Evolutionary conservation across 495 filamentous ascomycete species (phyloP).

Genomic region (Diplogelasinospora grovesii): DNA sequence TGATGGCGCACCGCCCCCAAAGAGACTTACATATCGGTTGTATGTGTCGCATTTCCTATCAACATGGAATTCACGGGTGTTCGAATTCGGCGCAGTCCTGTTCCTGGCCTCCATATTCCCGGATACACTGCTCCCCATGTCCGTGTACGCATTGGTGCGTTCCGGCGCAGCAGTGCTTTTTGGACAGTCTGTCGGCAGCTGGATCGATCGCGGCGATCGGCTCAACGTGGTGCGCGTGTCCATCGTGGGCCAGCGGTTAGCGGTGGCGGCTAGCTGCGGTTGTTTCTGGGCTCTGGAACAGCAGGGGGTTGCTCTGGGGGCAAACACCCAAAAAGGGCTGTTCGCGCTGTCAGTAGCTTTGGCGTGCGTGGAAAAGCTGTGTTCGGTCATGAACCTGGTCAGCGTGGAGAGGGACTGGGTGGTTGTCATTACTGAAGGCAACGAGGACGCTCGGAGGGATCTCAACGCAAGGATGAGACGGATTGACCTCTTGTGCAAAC

Average conservation of each 20-base stretch:
- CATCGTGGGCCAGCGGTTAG: constrained; percentile 24
- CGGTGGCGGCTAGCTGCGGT: constrained; percentile 19
- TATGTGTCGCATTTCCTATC: constrained; percentile 54
- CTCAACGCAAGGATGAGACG: constrained; percentile 62
- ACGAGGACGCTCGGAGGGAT: constrained; percentile 9
- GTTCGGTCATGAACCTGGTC: constrained; percentile 49
- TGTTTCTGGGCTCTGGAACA: constrained; percentile 14
- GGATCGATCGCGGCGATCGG: constrained; percentile 23
- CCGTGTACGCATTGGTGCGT: constrained; percentile 27
- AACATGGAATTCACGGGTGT: constrained; percentile 64
- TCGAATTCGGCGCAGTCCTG: constrained; percentile 58
- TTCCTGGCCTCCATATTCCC: constrained; percentile 56
- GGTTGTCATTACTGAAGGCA: constrained; percentile 25
- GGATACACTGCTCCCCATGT: constrained; percentile 45
- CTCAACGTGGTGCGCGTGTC: constrained; percentile 24
- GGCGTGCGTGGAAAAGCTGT: constrained; percentile 53
- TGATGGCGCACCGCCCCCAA: too few species aligned
- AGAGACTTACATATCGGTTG: constrained; percentile 24
- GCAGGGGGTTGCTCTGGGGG: neutral
- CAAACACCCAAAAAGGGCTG: constrained; percentile 11
- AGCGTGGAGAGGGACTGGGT: constrained; percentile 63
- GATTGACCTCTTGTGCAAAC: constrained; percentile 68
- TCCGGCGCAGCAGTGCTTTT: constrained; percentile 23
- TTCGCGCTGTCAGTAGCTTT: constrained; percentile 39
- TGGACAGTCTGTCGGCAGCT: constrained; percentile 15